Evolutionary conservation across 495 filamentous ascomycete genomes (phyloP).

Genomic region (Aspergillus diversus): DNA sequence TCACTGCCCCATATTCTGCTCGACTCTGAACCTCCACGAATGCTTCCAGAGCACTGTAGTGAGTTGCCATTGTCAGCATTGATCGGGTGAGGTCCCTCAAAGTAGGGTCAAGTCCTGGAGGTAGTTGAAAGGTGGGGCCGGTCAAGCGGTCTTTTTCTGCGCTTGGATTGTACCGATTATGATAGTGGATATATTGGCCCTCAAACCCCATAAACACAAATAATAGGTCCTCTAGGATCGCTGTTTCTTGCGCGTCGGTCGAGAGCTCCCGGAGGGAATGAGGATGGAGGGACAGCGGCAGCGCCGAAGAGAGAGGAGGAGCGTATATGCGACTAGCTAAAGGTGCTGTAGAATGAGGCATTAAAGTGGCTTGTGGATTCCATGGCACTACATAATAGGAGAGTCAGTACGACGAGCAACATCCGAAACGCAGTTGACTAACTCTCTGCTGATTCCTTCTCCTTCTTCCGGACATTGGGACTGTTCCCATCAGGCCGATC

Average conservation of each 20-base stretch:
- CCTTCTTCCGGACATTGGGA: conserved; percentile 40
- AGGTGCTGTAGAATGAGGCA: conserved; percentile 86
- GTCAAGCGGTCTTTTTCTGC: conserved; percentile 83
- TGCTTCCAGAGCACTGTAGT: conserved; percentile 86
- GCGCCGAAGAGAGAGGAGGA: conserved; percentile 73
- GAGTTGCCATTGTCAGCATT: conserved; percentile 94
- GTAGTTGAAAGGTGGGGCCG: conserved; percentile 78
- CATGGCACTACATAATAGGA: conserved; percentile 59
- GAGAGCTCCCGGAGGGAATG: conserved; percentile 71
- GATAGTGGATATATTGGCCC: conserved; percentile 92
- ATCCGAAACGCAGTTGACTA: conserved; percentile 20
- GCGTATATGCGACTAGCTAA: conserved; percentile 84
- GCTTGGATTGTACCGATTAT: conserved; percentile 75
- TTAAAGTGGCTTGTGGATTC: conserved; percentile 80
- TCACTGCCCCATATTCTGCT: conserved; percentile 93
- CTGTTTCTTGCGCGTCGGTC: conserved; percentile 79
- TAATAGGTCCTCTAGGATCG: conserved; percentile 85
- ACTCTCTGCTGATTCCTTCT: conserved; percentile 45
- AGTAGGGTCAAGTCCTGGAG: conserved; percentile 86
- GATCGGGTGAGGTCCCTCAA: conserved; percentile 82
- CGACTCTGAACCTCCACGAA: conserved; percentile 93
- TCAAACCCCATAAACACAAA: conserved; percentile 99
- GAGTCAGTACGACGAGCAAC: conserved; percentile 25
- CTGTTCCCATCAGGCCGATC: conserved; percentile 44
- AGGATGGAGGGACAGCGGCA: conserved; percentile 74